phyloP scores from a whole-genome alignment of 805 yeast species.

The Kazachstania psychrophila region DNA sequence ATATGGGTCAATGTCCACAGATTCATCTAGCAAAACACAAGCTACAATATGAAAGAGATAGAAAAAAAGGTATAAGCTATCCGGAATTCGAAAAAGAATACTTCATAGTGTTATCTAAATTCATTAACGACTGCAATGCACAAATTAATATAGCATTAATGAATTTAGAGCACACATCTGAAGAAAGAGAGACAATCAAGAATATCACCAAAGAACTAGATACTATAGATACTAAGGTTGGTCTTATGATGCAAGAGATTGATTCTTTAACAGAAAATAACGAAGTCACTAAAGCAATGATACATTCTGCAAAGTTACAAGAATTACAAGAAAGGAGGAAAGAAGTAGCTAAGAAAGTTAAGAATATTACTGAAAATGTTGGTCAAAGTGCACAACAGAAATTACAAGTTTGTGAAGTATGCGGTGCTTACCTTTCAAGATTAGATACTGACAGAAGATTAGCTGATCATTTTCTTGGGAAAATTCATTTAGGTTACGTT shows the following conservation, averaged over 20 bases:
- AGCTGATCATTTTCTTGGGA: slow-evolving; percentile 85
- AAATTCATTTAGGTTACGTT: slow-evolving; percentile 75
- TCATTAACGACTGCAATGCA: slow-evolving; percentile 57
- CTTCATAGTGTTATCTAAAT: slow-evolving; percentile 39
- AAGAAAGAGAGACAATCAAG: slow-evolving; percentile 54
- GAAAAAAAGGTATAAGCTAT: slow-evolving; percentile 33
- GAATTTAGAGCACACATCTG: slow-evolving; percentile 56
- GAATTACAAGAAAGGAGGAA: slow-evolving; percentile 42
- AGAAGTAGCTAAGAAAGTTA: slow-evolving; percentile 44
- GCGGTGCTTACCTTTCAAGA: slow-evolving; percentile 82
- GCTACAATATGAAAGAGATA: slow-evolving; percentile 51
- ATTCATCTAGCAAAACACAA: slow-evolving; percentile 68
- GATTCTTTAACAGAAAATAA: slow-evolving; percentile 41
- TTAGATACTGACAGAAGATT: slow-evolving; percentile 80
- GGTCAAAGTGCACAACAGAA: slow-evolving; percentile 86
- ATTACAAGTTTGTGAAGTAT: slow-evolving; percentile 78
- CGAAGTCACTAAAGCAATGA: slow-evolving; percentile 43
- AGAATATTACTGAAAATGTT: slow-evolving; percentile 55
- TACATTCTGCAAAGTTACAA: slow-evolving; percentile 40
- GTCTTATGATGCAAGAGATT: slow-evolving; percentile 59
- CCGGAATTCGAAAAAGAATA: slow-evolving; percentile 43
- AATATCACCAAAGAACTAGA: slow-evolving; percentile 50
- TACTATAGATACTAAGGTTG: slow-evolving; percentile 50
- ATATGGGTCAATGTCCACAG: slow-evolving; percentile 70
- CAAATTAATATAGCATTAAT: slow-evolving; percentile 54